A percentile compares a stretch with the other conserved stretches of the same genome.
Conservation (phyloP, 2,329 filamentous ascomycete genomes). For the Fusarium sp. region DNA sequence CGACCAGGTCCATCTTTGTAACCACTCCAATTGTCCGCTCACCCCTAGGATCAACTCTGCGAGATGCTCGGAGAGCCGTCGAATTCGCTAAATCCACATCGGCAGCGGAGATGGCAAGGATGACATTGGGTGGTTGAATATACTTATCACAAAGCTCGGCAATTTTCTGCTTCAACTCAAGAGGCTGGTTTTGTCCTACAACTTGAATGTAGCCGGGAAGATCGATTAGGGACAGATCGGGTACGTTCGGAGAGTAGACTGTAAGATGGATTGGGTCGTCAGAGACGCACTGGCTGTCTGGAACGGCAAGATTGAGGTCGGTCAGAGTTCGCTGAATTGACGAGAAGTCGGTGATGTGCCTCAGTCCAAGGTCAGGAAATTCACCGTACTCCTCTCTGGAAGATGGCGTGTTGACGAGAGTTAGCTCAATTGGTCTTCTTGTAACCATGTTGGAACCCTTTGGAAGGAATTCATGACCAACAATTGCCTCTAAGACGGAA, state of each 20-base stretch:
- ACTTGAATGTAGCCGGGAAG: constrained; percentile 98
- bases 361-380: constrained; percentile 90
- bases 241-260: constrained; percentile 95
- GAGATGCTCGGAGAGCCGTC: constrained; percentile 87
- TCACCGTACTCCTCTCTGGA: constrained; percentile 92
- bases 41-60: constrained; percentile 91
- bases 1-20: constrained; percentile 98
- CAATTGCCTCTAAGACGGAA: constrained; percentile 95
- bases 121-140: constrained; percentile 94
- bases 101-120: constrained; percentile 95
- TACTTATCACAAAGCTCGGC: constrained; percentile 97
- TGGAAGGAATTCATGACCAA: constrained; percentile 96
- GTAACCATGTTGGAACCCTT: constrained; percentile 99
- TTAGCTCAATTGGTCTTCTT: constrained; percentile 92
- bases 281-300: constrained; percentile 89
- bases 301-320: constrained; percentile 92
- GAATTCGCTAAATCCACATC: constrained; percentile 98
- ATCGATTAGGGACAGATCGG: constrained; percentile 95
- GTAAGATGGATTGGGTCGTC: constrained; percentile 97
- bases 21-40: constrained; percentile 98
- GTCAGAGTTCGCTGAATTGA: constrained; percentile 94
- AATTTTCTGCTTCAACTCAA: constrained; percentile 94
- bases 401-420: constrained; percentile 92
- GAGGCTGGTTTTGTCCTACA: constrained; percentile 87
- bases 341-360: constrained; percentile 90